Evolutionary conservation across 331 rosid species (phyloP), one percentile per base, ranked within the genome.

Genomic region (Ulmus americana): DNA sequence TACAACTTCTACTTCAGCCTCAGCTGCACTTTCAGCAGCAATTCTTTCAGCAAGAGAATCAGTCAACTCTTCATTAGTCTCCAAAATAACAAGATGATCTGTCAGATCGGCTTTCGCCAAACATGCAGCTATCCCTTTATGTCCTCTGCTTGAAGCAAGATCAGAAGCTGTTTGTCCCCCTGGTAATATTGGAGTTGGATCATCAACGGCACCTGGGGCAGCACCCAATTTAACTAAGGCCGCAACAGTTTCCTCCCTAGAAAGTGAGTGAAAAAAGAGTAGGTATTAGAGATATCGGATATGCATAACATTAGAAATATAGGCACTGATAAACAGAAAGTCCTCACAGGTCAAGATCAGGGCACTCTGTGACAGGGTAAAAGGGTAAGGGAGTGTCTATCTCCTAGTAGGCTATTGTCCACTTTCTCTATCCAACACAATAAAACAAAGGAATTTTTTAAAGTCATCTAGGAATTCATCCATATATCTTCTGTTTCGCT

Each of bases 51-150:
- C 45, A 48, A 16, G 69, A 52, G 51, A 59, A 58, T 59, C 70
- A 49, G 50, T 40, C 15, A 13, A 64, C 65, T 74, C 76, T 62
- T 74, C 83, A 69, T 75, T 69, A 55, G 76, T 60, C 62, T 71
- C 75, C 79, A 85, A 64, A 42, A 63, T 40, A 71, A 81, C 70
- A 22, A 82, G 58, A 47, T 63, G 90, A 60, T 69, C 65, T 18
- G 62, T 59, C 43, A 88, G 79, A 81, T 81, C 85, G 6, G 82
- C 85, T 83, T 88, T 94, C 5, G 88, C 90, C 79, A 85, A 76
- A 76, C 80, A 88, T 46, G 85, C 94, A 67, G 94, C 88, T 67
- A 88, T 81, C 61, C 96, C 96, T 65, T 88, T 82, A 70, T 88
- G 84, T 40, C 90, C 94, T 72, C 81, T 81, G 63, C 78, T 85